Percentiles rank a stretch among this genome's conserved stretches.
Conservation (phyloP, 2,329 filamentous ascomycete genomes). For the Phaeoacremonium minimum region DNA sequence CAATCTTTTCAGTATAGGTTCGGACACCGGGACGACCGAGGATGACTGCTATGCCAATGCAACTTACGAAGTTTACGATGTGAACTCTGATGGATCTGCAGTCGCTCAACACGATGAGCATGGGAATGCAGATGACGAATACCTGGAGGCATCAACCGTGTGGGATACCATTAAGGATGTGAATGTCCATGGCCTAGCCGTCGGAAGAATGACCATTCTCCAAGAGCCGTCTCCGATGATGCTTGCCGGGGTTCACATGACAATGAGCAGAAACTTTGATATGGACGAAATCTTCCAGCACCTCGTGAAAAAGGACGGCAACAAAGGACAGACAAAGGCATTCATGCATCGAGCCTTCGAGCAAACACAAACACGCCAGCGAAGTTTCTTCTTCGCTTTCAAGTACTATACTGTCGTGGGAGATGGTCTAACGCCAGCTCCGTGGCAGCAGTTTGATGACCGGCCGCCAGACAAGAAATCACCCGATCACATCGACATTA, state of each 20-base stretch:
- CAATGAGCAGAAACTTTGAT: constrained; percentile 53
- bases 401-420: constrained; percentile 62
- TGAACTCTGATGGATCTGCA: constrained; percentile 39
- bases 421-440: constrained; percentile 48
- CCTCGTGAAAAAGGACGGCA: constrained; percentile 42
- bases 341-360: constrained; percentile 47
- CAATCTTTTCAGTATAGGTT: constrained; percentile 19
- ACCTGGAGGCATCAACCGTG: constrained; percentile 32
- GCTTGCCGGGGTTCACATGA: constrained; percentile 55
- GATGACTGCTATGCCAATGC: constrained; percentile 37
- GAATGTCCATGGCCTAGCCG: constrained; percentile 32
- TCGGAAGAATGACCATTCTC: constrained; percentile 55
- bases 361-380: constrained; percentile 39
- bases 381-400: constrained; percentile 59
- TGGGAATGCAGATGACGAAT: constrained; percentile 27
- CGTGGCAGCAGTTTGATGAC: constrained; percentile 55
- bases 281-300: constrained; percentile 56
- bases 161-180: constrained; percentile 35
- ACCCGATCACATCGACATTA: constrained; percentile 51
- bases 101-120: constrained; percentile 28
- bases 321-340: constrained; percentile 38
- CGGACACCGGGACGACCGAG: constrained; percentile 16
- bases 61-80: constrained; percentile 55
- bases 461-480: constrained; percentile 29
- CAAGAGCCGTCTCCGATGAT: constrained; percentile 57